phyloP scores from a whole-genome alignment of 2,329 filamentous ascomycete species.

The Nothophoma quercina region DNA sequence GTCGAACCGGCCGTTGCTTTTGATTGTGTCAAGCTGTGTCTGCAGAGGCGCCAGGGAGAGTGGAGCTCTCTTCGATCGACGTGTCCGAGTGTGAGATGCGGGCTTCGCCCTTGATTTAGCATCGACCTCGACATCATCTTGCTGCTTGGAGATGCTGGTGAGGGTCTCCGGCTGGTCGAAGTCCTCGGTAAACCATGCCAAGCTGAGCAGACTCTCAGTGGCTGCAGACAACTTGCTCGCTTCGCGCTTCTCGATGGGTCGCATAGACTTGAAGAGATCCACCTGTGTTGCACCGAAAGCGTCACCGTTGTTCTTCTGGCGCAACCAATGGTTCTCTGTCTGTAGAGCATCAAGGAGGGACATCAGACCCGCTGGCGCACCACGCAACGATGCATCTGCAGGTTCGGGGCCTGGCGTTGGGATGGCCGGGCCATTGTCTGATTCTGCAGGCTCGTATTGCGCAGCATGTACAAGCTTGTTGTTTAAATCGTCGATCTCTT shows the following conservation, averaged over 20 bases:
- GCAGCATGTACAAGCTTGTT: slow-evolving; percentile 8
- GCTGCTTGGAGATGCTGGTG: slow-evolving; percentile 9
- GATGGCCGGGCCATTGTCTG: slow-evolving; percentile 17
- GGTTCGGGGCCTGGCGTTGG: slow-evolving; percentile 18
- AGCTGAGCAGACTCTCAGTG: slow-evolving; percentile 6
- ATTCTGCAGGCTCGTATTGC: slow-evolving; percentile 11
- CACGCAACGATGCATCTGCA: slow-evolving; percentile 13
- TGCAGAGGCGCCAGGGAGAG: slow-evolving; percentile 3
- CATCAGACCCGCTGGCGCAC: slow-evolving; percentile 22
- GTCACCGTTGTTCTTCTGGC: slow-evolving; percentile 31
- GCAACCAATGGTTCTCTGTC: slow-evolving; percentile 43
- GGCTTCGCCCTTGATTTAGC: not conserved
- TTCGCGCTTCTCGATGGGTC: slow-evolving; percentile 5
- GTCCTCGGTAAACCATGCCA: slow-evolving; percentile 10
- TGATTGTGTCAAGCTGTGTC: slow-evolving; percentile 8
- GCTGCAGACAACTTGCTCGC: slow-evolving; percentile 10
- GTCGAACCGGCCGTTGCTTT: slow-evolving; percentile 10
- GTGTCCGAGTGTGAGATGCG: not conserved
- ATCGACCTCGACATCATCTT: not conserved
- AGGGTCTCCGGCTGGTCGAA: slow-evolving; percentile 2
- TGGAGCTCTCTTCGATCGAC: not conserved
- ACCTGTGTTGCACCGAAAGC: slow-evolving; percentile 19
- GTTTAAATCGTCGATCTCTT: slow-evolving; percentile 30
- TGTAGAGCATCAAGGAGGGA: slow-evolving; percentile 34
- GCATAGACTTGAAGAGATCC: slow-evolving; percentile 8